A percentile compares a stretch with the other conserved stretches of the same genome.
Evolutionary conservation across 176 grass and related monocot genomes (phyloP).

Genomic region (Ananas comosus): DNA sequence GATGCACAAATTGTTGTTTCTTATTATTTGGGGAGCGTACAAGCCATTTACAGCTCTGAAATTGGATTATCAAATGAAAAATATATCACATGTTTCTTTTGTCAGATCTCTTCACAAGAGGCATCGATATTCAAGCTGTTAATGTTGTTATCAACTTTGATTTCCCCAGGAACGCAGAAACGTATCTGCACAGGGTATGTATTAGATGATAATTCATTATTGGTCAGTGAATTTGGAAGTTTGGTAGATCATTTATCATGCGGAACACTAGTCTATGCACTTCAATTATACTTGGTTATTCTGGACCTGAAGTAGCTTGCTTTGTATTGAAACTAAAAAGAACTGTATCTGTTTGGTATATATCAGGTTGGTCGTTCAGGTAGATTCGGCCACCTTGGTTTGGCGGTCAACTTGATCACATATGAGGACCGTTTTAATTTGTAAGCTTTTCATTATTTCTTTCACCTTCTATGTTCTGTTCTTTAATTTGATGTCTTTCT

Average conservation of each 20-base stretch:
- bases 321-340: neutral
- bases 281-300: too few relatives aligned
- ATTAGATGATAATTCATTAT: neutral
- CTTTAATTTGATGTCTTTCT: conserved; percentile 17
- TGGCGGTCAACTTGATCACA: conserved; percentile 63
- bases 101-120: conserved; percentile 90
- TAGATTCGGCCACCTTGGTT: conserved; percentile 65
- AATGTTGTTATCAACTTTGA: conserved; percentile 99
- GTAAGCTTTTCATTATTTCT: conserved; percentile 25
- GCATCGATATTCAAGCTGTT: conserved; percentile 92
- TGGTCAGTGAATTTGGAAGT: too few relatives aligned
- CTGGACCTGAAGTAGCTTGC: neutral
- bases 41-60: too few relatives aligned
- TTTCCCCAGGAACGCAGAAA: conserved; percentile 81
- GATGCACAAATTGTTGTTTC: too few relatives aligned
- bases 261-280: too few relatives aligned
- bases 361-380: conserved; percentile 64
- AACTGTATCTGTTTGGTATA: neutral
- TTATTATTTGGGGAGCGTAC: too few relatives aligned
- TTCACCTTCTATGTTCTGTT: neutral
- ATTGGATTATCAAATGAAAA: neutral
- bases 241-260: too few relatives aligned
- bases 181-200: conserved; percentile 85
- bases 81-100: neutral
- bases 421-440: conserved; percentile 71